These are phyloP conservation scores for Prunella vulgaris DNA, from an alignment of 257 asterid genomes.

Conservation along the genomic window DNA sequence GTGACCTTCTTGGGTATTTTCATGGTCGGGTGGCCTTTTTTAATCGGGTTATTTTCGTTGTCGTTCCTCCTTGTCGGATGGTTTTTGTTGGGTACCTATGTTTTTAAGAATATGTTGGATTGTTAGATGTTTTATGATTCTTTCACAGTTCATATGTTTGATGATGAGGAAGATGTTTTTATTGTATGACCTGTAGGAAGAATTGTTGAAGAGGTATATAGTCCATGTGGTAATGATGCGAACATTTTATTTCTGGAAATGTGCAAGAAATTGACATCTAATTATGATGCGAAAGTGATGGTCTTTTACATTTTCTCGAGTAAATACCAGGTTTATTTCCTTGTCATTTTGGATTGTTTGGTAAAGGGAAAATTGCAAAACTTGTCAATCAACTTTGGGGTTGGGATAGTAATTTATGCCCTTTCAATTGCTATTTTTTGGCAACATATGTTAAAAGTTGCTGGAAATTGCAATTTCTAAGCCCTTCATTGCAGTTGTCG, in stretches of 20 bases:
- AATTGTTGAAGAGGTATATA: neutral
- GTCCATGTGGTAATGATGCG: neutral
- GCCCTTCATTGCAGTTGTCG: no score
- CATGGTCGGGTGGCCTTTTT: conserved; percentile 85
- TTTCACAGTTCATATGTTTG: neutral
- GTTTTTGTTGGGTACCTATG: conserved; percentile 56
- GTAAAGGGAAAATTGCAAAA: no score
- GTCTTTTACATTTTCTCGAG: neutral
- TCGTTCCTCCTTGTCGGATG: conserved; percentile 62
- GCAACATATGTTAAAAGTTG: no score
- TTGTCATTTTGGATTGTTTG: neutral
- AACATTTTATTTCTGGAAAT: neutral
- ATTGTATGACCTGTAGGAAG: neutral
- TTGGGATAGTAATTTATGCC: no score
- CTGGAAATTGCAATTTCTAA: no score
- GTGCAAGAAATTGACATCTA: neutral
- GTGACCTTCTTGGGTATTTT: conserved; percentile 62
- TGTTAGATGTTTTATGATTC: conserved; percentile 32
- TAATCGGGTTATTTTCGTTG: conserved; percentile 54
- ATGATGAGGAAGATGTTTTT: neutral
- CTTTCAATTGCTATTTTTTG: no score
- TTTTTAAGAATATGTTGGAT: conserved; percentile 45
- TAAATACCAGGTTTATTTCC: neutral
- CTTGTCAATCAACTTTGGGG: no score
- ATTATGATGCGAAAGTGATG: neutral